Percentiles rank a stretch among this genome's conserved stretches.
These are phyloP conservation scores for Coemansia aciculifera DNA, from an alignment of 192 early-diverging fungal species.

Conservation along the genomic window DNA sequence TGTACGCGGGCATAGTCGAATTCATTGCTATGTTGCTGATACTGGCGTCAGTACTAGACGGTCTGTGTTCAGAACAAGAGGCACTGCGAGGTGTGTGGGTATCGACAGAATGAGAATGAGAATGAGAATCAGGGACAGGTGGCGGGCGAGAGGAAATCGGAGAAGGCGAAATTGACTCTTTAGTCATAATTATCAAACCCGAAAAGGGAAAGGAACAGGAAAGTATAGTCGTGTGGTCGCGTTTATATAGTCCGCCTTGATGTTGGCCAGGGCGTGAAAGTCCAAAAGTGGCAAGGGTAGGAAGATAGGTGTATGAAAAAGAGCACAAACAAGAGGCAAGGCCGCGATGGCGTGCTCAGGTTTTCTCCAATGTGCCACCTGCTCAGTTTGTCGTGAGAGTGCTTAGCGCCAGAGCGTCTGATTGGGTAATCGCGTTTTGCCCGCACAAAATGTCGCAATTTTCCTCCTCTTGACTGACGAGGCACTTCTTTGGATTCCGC, in stretches of 20 bases:
- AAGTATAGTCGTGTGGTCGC: not conserved
- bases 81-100: not conserved
- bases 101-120: not conserved
- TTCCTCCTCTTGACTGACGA: not conserved
- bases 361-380: not conserved
- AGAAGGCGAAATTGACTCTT: conserved; percentile 10
- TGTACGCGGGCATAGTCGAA: conserved; percentile 7
- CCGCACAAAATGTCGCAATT: conserved; percentile 12
- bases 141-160: conserved; percentile 7
- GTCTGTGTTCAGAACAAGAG: not conserved
- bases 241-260: conserved; percentile 8
- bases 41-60: not conserved
- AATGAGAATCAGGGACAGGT: not conserved
- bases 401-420: not conserved
- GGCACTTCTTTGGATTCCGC: not conserved
- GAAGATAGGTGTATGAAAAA: not conserved
- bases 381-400: not conserved
- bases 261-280: not conserved
- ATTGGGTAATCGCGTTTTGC: conserved; percentile 4
- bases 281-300: conserved; percentile 2
- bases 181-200: conserved; percentile 13
- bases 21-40: conserved; percentile 2
- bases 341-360: not conserved
- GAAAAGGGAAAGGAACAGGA: not conserved
- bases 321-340: not conserved